A percentile compares a stretch with the other conserved stretches of the same genome.
phyloP scores from a whole-genome alignment of 768 basidiomycete genomes.

The Polyporus arcularius region DNA sequence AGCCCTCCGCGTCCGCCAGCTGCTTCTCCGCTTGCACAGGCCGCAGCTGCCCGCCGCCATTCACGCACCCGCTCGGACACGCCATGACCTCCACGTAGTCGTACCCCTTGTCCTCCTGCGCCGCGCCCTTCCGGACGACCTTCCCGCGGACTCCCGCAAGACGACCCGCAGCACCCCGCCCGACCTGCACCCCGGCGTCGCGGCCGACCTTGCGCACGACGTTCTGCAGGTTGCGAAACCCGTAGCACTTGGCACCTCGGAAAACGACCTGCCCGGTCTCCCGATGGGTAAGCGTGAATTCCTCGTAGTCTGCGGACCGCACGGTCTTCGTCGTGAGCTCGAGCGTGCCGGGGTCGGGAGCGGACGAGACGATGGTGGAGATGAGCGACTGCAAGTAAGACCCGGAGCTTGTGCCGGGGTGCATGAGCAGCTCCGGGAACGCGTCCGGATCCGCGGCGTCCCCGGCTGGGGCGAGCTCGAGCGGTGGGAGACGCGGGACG shows the following conservation, averaged over 20 bases:
- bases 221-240: conserved; percentile 96
- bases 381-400: conserved; percentile 88
- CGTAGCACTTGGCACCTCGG: conserved; percentile 94
- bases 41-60: conserved; percentile 88
- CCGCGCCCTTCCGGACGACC: conserved; percentile 26
- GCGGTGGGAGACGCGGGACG: conserved; percentile 3
- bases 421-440: conserved; percentile 75
- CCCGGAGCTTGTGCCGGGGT: conserved; percentile 87
- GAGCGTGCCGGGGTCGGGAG: conserved; percentile 34
- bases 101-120: conserved; percentile 51
- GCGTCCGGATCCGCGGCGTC: not conserved
- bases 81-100: conserved; percentile 99
- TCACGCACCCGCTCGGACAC: conserved; percentile 96
- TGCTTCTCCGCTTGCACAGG: conserved; percentile 16
- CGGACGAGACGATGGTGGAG: conserved; percentile 46
- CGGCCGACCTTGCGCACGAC: conserved; percentile 91
- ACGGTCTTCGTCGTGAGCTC: conserved; percentile 55
- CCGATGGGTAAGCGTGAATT: conserved; percentile 55
- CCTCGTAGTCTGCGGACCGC: conserved; percentile 78
- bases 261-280: conserved; percentile 68
- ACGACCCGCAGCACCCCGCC: conserved; percentile 66
- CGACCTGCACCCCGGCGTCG: conserved; percentile 74
- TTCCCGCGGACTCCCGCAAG: conserved; percentile 30
- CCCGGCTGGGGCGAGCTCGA: not conserved
- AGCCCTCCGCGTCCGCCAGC: conserved; percentile 62